Conservation (phyloP, 768 basidiomycete species). For the Lactarius sanguifluus region DNA sequence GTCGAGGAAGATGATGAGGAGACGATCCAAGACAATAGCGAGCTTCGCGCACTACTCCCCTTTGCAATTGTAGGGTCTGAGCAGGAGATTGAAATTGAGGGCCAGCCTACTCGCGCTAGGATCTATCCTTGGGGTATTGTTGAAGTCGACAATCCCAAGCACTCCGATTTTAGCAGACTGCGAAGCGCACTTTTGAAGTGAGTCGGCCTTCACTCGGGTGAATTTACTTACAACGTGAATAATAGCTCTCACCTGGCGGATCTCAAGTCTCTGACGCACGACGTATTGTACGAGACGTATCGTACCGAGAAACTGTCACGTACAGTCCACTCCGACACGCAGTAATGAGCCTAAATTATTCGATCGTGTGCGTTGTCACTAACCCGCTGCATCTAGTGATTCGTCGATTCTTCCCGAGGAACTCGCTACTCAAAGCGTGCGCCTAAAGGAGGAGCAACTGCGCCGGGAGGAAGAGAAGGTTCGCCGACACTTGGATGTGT, state of each 20-base stretch:
- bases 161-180: constrained; percentile 96
- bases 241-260: constrained; percentile 89
- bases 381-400: constrained; percentile 49
- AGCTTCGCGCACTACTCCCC: constrained; percentile 88
- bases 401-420: constrained; percentile 94
- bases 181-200: constrained; percentile 90
- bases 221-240: constrained; percentile 13
- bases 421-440: constrained; percentile 92
- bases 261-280: constrained; percentile 91
- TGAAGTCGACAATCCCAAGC: constrained; percentile 98
- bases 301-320: constrained; percentile 96
- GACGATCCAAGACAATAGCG: constrained; percentile 95
- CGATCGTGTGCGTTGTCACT: constrained; percentile 20
- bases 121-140: constrained; percentile 99
- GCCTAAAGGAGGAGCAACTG: constrained; percentile 98
- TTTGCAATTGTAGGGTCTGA: constrained; percentile 98
- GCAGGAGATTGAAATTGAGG: constrained; percentile 93
- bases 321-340: constrained; percentile 77
- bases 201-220: constrained; percentile 30
- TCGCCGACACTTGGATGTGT: constrained; percentile 23
- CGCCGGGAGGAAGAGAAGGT: constrained; percentile 96
- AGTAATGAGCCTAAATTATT: constrained; percentile 45
- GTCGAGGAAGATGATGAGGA: constrained; percentile 99
- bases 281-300: constrained; percentile 94
- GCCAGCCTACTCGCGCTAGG: constrained; percentile 86